A percentile compares a stretch with the other conserved stretches of the same genome.
Evolutionary conservation across 352 stramenopile genomes (phyloP).

Genomic region (Pythium angustatum): DNA sequence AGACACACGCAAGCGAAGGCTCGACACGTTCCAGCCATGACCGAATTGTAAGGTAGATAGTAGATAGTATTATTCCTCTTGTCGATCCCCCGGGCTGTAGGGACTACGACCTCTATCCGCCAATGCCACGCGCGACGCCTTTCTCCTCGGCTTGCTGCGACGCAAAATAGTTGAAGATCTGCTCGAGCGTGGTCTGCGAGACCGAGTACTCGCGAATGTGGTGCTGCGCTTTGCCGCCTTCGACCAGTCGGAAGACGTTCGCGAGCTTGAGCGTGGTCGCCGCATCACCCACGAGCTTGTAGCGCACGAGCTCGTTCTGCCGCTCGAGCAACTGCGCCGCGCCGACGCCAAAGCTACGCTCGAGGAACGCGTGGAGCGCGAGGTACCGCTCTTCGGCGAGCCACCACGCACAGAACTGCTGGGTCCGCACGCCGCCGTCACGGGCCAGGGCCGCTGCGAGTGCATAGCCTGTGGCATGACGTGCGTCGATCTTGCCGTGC

Average conservation of each 20-base stretch:
- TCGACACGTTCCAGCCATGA: too few relatives aligned
- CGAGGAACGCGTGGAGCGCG: slow-evolving; percentile 25
- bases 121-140: slow-evolving; percentile 14
- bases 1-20: too few relatives aligned
- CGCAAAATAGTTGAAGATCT: slow-evolving; percentile 89
- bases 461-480: slow-evolving; percentile 67
- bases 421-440: slow-evolving; percentile 44
- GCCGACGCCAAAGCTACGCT: slow-evolving; percentile 23
- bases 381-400: slow-evolving; percentile 56
- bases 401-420: slow-evolving; percentile 69
- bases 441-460: slow-evolving; percentile 54
- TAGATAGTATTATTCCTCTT: too few relatives aligned
- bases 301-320: slow-evolving; percentile 40
- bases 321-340: slow-evolving; percentile 32
- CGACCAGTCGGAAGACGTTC: slow-evolving; percentile 53
- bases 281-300: slow-evolving; percentile 31
- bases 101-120: background rate
- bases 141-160: slow-evolving; percentile 37
- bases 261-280: slow-evolving; percentile 31
- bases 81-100: too few relatives aligned
- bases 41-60: too few relatives aligned
- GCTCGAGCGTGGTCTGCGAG: slow-evolving; percentile 81
- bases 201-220: slow-evolving; percentile 77
- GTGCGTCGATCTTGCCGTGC: slow-evolving; percentile 42
- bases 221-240: slow-evolving; percentile 39